A percentile compares a stretch with the other conserved stretches of the same genome.
Evolutionary conservation across 805 yeast species (phyloP).

Genomic region (Candida tibetensis): DNA sequence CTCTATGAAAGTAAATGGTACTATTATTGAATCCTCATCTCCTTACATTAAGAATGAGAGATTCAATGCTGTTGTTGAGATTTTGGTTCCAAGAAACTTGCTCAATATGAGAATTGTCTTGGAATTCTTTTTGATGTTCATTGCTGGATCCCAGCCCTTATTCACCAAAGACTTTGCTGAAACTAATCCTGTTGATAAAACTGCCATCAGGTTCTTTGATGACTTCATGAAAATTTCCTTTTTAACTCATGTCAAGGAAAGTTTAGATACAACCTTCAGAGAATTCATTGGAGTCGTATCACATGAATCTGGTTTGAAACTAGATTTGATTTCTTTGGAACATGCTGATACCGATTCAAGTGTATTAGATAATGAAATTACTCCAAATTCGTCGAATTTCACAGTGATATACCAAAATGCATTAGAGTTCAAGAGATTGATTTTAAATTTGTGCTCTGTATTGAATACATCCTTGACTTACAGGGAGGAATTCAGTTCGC

Average conservation of each 20-base stretch:
- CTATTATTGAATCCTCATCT: conserved; percentile 16
- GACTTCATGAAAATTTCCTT: conserved; percentile 64
- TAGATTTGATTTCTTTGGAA: conserved; percentile 34
- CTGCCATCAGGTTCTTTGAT: conserved; percentile 48
- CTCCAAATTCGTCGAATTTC: neutral
- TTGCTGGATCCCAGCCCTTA: conserved; percentile 51
- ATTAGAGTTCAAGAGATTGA: conserved; percentile 44
- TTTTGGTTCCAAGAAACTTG: conserved; percentile 65
- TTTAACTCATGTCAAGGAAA: conserved; percentile 59
- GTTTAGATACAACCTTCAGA: conserved; percentile 52
- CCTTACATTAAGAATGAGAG: conserved; percentile 61
- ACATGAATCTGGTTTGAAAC: conserved; percentile 14
- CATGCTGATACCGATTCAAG: conserved; percentile 23
- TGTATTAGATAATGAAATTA: neutral
- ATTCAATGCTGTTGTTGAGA: conserved; percentile 53
- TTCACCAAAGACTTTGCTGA: conserved; percentile 18
- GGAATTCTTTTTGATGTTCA: conserved; percentile 68
- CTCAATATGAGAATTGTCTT: conserved; percentile 77
- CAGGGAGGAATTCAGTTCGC: conserved; percentile 52
- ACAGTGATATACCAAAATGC: conserved; percentile 42
- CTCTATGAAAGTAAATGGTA: conserved; percentile 14
- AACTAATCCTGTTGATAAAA: conserved; percentile 8
- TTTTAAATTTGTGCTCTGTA: conserved; percentile 47
- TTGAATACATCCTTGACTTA: conserved; percentile 61
- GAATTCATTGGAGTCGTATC: conserved; percentile 27